Base-by-base conservation (phyloP, 805 yeast genomes). In the Kuraishia cidri region DNA sequence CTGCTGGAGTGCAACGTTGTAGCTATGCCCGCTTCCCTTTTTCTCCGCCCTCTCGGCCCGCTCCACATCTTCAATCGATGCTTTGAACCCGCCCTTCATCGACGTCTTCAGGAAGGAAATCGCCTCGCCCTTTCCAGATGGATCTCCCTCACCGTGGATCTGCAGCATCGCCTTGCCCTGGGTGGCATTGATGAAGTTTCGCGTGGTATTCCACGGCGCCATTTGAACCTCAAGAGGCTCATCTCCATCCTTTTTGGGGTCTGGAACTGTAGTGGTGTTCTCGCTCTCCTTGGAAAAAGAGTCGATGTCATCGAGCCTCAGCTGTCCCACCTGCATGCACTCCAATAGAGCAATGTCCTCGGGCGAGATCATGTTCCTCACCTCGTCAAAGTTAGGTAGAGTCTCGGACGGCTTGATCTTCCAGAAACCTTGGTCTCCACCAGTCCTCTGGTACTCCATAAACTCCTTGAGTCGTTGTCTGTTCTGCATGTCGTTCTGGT, bases 101-200 rank as follows among this genome's bases (percentile, higher is more conserved):
- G 97, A 85, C 0, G 96, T 83, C 42, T 88, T 72, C 45, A 88
- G 64, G 43, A 90, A 82, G 7, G 95, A 85, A 43, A 83, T 83
- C 0, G 90, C 95, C 42, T 85, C 82, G 2, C 95, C 92, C 41
- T 83, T 75, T 16, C 94, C 95, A 0, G 95, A 77, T 2, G 95
- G 94, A 53, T 92, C 97, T 31, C 97, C 97, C 34, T 79, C 88
- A 10, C 96, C 96, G 50, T 85, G 85, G 17, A 92, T 72, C 49
- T 87, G 96, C 27, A 92, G 66, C 97, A 92, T 92, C 0, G 97
- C 94, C 47, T 94, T 88, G 35, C 96, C 94, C 51, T 88, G 97
- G 16, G 95, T 87, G 2, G 97, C 92, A 52, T 78, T 84, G 34
- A 88, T 75, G 49, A 92, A 92, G 54, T 92, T 92, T 39, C 86